Evolutionary conservation across 768 basidiomycete genomes (phyloP).

Genomic region (Russula ochroleuca): DNA sequence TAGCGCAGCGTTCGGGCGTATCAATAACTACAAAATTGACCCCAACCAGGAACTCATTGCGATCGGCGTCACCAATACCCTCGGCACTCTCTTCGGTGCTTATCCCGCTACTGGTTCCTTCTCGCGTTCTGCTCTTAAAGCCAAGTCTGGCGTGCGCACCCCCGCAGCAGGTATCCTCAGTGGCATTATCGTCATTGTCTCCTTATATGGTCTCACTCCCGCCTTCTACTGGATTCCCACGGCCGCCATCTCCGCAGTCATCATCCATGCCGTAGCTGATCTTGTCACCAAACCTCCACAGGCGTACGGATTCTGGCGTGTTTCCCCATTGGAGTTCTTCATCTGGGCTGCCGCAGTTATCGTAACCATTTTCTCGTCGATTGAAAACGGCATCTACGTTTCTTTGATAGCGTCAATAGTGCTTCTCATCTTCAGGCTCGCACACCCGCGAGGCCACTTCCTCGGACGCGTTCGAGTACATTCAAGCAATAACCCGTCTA

Average conservation of each 20-base stretch:
- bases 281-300: conserved; percentile 81
- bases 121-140: conserved; percentile 94
- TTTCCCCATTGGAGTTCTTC: conserved; percentile 87
- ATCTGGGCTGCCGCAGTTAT: conserved; percentile 86
- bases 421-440: conserved; percentile 80
- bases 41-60: conserved; percentile 95
- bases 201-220: conserved; percentile 88
- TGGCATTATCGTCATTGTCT: conserved; percentile 84
- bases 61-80: conserved; percentile 92
- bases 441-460: conserved; percentile 86
- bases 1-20: conserved; percentile 78
- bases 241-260: conserved; percentile 83
- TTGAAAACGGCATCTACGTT: conserved; percentile 89
- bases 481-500: conserved; percentile 34
- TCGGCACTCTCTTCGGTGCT: conserved; percentile 85
- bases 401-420: conserved; percentile 76
- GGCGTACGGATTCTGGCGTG: conserved; percentile 88
- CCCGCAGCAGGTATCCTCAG: conserved; percentile 85
- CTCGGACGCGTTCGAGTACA: conserved; percentile 76
- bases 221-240: conserved; percentile 90
- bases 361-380: conserved; percentile 87
- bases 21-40: conserved; percentile 92
- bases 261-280: conserved; percentile 89
- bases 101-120: conserved; percentile 98
- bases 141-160: conserved; percentile 96